A percentile compares a stretch with the other conserved stretches of the same genome.
Evolutionary conservation across 306 rosid genomes (phyloP).

Genomic region (Sicyos baderoa): DNA sequence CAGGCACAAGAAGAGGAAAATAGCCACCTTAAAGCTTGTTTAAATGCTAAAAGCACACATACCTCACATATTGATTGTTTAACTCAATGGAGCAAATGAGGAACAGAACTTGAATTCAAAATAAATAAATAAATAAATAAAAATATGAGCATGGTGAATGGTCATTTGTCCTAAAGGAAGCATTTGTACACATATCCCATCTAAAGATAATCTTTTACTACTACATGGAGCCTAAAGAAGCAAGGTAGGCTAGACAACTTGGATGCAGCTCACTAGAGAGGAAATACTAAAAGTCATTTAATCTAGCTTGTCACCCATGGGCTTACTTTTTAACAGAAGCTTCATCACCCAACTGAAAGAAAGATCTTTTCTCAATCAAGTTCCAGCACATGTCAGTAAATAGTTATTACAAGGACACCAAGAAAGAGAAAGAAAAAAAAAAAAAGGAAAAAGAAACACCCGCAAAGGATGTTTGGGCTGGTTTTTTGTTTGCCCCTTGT

Average conservation of each 20-base stretch:
- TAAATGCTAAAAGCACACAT: neutral
- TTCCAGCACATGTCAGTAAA: slow-evolving; percentile 1
- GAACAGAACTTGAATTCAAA: neutral
- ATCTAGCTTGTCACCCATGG: neutral
- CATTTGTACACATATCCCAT: slow-evolving; percentile 1
- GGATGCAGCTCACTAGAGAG: neutral
- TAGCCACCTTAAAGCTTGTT: slow-evolving; percentile 6
- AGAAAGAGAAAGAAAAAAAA: too few relatives aligned
- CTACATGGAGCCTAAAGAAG: neutral
- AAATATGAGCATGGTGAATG: slow-evolving; percentile 1
- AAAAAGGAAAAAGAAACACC: too few relatives aligned
- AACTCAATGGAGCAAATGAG: neutral
- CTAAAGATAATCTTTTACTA: neutral
- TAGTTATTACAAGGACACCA: neutral
- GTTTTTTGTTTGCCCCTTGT: neutral
- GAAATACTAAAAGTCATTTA: neutral
- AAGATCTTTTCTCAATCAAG: neutral
- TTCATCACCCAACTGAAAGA: neutral
- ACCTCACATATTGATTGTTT: neutral
- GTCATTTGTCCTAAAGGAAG: slow-evolving; percentile 9
- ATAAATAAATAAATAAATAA: neutral
- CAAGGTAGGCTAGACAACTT: slow-evolving; percentile 5
- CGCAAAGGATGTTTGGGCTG: neutral
- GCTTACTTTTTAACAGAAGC: neutral
- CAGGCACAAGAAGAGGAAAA: neutral